These are phyloP conservation scores for Letharia columbiana DNA, from an alignment of 495 filamentous ascomycete genomes.

Conservation along the genomic window DNA sequence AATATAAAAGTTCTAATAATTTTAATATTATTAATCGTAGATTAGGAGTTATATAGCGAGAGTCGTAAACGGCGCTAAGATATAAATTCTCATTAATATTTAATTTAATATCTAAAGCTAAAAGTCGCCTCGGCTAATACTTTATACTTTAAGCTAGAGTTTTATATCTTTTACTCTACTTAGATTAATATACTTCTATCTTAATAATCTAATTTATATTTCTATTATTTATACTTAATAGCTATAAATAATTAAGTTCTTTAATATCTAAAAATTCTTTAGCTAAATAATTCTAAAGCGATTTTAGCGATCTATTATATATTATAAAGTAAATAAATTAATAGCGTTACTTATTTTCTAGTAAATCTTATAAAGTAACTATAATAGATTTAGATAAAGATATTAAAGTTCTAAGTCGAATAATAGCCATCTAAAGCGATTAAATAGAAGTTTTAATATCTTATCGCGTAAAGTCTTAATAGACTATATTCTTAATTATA, in stretches of 20 bases:
- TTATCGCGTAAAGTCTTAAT: not conserved
- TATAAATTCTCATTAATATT: too few relatives aligned
- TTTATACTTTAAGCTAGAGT: not conserved
- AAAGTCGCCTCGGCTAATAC: not conserved
- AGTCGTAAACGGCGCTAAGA: too few relatives aligned
- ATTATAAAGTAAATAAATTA: not conserved
- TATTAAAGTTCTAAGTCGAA: constrained; percentile 2
- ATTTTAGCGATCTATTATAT: not conserved
- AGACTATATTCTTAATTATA: not conserved
- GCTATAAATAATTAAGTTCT: constrained; percentile 10
- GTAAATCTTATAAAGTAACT: constrained; percentile 10
- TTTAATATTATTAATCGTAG: constrained; percentile 1
- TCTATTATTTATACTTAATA: not conserved
- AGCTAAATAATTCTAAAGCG: not conserved
- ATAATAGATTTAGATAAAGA: constrained; percentile 3
- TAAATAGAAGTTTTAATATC: constrained; percentile 5
- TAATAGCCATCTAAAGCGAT: constrained; percentile 6
- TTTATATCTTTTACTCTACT: not conserved
- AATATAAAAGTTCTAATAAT: not conserved
- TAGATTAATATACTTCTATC: not conserved
- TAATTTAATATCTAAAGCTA: too few relatives aligned
- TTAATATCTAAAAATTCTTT: constrained; percentile 6
- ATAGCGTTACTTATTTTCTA: not conserved
- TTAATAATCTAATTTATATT: not conserved
- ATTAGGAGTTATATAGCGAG: too few relatives aligned